phyloP scores from a whole-genome alignment of 2,329 filamentous ascomycete species.

The Paracoccidioides lutzii region DNA sequence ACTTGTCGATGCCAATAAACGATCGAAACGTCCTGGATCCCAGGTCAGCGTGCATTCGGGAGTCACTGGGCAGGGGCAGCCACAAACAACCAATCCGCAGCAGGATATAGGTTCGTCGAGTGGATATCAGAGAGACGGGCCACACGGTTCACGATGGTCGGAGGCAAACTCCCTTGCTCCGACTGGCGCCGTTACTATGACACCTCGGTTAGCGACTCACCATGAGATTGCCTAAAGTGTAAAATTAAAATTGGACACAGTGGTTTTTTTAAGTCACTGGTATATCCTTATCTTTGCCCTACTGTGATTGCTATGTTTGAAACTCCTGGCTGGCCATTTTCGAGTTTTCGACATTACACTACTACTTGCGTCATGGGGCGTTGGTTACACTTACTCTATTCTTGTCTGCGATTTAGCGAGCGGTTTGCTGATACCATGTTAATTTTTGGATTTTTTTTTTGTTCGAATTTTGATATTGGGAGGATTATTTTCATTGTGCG shows the following conservation, averaged over 20 bases:
- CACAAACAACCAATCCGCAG: neutral
- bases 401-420: neutral
- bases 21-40: slow-evolving; percentile 28
- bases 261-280: neutral
- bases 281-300: no score
- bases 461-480: no score
- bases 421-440: neutral
- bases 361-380: neutral
- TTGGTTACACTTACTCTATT: neutral
- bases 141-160: neutral
- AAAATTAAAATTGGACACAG: neutral
- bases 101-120: slow-evolving; percentile 4
- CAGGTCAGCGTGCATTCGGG: slow-evolving; percentile 17
- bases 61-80: neutral
- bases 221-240: neutral
- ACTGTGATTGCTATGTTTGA: no score
- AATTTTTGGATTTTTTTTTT: no score
- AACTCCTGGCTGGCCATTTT: neutral
- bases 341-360: neutral
- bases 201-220: neutral
- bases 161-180: neutral
- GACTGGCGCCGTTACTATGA: neutral
- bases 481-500: no score
- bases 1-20: slow-evolving; percentile 37
- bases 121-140: neutral